A percentile compares a stretch with the other conserved stretches of the same genome.
phyloP scores from a whole-genome alignment of 768 basidiomycete genomes.

The Tephrocybe sp. region DNA sequence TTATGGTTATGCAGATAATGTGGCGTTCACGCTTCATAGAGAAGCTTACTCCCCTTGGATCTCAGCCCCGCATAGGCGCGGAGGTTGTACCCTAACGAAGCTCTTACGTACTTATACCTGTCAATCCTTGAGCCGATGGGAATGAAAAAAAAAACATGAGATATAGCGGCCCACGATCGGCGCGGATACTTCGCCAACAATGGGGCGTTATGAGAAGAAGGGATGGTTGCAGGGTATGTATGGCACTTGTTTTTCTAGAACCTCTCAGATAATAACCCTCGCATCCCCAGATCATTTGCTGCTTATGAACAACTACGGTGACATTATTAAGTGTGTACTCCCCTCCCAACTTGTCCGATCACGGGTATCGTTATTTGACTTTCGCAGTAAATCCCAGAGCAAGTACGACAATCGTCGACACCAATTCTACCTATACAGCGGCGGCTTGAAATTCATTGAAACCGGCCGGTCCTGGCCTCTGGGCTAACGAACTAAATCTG shows the following conservation, averaged over 20 bases:
- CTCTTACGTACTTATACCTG: neutral
- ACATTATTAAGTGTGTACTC: neutral
- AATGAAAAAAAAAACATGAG: neutral
- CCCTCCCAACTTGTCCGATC: neutral
- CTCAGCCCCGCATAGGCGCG: neutral
- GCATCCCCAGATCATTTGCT: neutral
- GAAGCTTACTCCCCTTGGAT: neutral
- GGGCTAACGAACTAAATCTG: too few relatives aligned
- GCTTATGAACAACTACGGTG: neutral
- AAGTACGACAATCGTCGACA: too few relatives aligned
- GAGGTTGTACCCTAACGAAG: neutral
- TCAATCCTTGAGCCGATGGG: neutral
- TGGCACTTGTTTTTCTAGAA: too few relatives aligned
- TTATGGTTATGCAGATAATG: conserved; percentile 1
- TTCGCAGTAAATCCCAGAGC: neutral
- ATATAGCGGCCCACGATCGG: neutral
- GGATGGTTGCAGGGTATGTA: too few relatives aligned
- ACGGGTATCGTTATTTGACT: neutral
- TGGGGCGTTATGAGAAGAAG: neutral
- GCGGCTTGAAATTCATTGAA: too few relatives aligned
- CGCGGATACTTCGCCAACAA: neutral
- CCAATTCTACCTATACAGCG: too few relatives aligned
- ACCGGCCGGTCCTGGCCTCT: too few relatives aligned
- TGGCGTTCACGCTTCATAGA: conserved; percentile 10
- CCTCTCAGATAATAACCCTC: too few relatives aligned